These are phyloP conservation scores for Pleurotus citrinopileatus DNA, from an alignment of 768 basidiomycete genomes.

Conservation along the genomic window DNA sequence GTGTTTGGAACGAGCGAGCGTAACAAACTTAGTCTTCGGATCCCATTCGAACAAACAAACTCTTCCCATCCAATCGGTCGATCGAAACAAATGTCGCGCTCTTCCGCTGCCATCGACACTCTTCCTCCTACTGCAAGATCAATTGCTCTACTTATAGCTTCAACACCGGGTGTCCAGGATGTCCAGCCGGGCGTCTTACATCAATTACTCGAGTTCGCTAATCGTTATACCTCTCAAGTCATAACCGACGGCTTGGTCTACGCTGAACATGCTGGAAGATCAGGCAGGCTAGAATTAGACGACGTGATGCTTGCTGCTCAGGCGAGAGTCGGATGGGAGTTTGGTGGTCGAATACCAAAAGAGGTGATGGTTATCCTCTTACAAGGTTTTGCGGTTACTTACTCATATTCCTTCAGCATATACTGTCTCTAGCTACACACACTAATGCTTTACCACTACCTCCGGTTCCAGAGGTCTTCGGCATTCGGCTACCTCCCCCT, in stretches of 20 bases:
- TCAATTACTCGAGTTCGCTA: conserved; percentile 83
- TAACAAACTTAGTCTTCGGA: conserved; percentile 5
- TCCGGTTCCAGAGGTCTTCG: conserved; percentile 85
- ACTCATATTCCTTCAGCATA: conserved; percentile 45
- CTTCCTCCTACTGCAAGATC: conserved; percentile 84
- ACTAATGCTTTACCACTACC: conserved; percentile 81
- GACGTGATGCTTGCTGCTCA: conserved; percentile 81
- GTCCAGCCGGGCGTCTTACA: conserved; percentile 84
- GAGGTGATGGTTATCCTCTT: conserved; percentile 50
- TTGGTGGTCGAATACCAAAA: conserved; percentile 85
- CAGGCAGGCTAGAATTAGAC: conserved; percentile 80
- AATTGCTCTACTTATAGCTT: conserved; percentile 80
- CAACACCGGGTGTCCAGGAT: conserved; percentile 82
- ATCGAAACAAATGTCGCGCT: conserved; percentile 24
- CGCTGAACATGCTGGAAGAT: conserved; percentile 79
- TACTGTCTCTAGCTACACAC: conserved; percentile 77
- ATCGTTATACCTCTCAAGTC: conserved; percentile 81
- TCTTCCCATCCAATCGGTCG: conserved; percentile 15
- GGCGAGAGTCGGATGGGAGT: conserved; percentile 90
- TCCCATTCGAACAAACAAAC: no score
- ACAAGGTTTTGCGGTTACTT: neutral
- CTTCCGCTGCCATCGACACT: conserved; percentile 56
- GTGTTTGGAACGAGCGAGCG: neutral
- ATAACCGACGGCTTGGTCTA: conserved; percentile 84
- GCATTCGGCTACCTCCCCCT: conserved; percentile 72